Conservation (phyloP, 768 basidiomycete species). For the Arthromyces matolae region DNA sequence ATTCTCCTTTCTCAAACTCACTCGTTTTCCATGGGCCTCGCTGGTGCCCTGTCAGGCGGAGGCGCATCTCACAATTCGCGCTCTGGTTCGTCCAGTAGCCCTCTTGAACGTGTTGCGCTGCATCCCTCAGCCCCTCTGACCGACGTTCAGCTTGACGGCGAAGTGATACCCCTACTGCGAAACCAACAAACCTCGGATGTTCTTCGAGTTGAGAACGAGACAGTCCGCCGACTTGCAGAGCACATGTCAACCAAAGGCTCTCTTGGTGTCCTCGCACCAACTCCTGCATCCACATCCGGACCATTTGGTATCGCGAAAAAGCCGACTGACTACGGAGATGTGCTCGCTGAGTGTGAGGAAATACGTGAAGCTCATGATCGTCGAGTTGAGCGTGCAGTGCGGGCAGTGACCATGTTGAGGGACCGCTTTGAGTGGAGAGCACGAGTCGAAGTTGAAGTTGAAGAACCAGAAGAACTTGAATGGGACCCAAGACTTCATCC, state of each 20-base stretch:
- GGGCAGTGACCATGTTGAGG: constrained; percentile 71
- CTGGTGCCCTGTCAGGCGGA: constrained; percentile 26
- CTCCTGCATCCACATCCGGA: constrained; percentile 22
- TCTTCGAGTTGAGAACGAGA: constrained; percentile 63
- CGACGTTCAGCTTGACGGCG: constrained; percentile 68
- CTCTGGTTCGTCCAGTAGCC: constrained; percentile 31
- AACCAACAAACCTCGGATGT: constrained; percentile 81
- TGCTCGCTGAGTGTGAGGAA: constrained; percentile 60
- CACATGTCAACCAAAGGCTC: constrained; percentile 62
- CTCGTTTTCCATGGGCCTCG: constrained; percentile 52
- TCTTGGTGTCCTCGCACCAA: constrained; percentile 39
- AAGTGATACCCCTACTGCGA: constrained; percentile 69
- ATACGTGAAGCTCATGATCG: constrained; percentile 70
- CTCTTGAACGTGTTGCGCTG: constrained; percentile 63
- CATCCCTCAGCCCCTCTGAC: constrained; percentile 58
- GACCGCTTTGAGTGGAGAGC: constrained; percentile 84
- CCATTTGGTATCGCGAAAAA: constrained; percentile 26
- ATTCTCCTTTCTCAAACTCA: constrained; percentile 80
- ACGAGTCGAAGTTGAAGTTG: constrained; percentile 74
- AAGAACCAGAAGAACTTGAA: constrained; percentile 74
- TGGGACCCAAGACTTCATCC: constrained; percentile 54
- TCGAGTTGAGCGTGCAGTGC: constrained; percentile 72
- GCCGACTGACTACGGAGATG: constrained; percentile 54
- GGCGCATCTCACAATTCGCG: constrained; percentile 3
- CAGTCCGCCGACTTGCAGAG: constrained; percentile 65